Percentiles rank a stretch among this genome's conserved stretches.
phyloP scores from a whole-genome alignment of 2,329 filamentous ascomycete genomes.

The Ceratocystiopsis brevicomis region DNA sequence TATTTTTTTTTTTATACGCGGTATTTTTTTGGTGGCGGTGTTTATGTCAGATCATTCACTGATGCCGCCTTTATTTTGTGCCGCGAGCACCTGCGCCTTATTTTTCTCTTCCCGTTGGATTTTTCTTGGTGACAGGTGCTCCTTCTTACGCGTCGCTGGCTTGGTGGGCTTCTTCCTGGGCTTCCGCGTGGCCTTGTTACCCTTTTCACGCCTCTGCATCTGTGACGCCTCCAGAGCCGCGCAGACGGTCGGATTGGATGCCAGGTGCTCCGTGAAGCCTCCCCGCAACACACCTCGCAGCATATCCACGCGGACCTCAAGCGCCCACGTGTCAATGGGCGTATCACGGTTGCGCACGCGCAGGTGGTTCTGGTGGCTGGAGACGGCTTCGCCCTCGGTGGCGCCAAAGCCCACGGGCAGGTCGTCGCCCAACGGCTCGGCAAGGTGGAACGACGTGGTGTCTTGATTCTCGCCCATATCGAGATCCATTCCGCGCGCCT shows the following conservation, averaged over 20 bases:
- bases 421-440: too few species aligned
- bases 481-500: too few species aligned
- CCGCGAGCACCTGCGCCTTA: too few species aligned
- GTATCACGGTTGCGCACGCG: constrained; percentile 26
- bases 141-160: background rate
- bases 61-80: too few species aligned
- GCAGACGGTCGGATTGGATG: constrained; percentile 20
- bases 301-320: constrained; percentile 27
- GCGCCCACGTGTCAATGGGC: constrained; percentile 31
- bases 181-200: too few species aligned
- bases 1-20: too few species aligned
- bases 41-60: too few species aligned
- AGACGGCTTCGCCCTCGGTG: constrained; percentile 8
- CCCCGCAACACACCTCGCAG: constrained; percentile 29
- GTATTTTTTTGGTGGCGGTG: too few species aligned
- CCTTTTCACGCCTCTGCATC: background rate
- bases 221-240: constrained; percentile 14
- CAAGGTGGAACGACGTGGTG: too few species aligned
- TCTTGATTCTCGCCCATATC: too few species aligned
- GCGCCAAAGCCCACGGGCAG: too few species aligned
- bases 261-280: constrained; percentile 23
- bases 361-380: constrained; percentile 34
- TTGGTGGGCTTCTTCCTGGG: background rate
- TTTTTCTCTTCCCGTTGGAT: background rate
- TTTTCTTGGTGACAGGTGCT: background rate